Evolutionary conservation across 768 basidiomycete genomes (phyloP), one percentile per base, ranked within the genome.

Genomic region (Paxillus ammoniavirescens): DNA sequence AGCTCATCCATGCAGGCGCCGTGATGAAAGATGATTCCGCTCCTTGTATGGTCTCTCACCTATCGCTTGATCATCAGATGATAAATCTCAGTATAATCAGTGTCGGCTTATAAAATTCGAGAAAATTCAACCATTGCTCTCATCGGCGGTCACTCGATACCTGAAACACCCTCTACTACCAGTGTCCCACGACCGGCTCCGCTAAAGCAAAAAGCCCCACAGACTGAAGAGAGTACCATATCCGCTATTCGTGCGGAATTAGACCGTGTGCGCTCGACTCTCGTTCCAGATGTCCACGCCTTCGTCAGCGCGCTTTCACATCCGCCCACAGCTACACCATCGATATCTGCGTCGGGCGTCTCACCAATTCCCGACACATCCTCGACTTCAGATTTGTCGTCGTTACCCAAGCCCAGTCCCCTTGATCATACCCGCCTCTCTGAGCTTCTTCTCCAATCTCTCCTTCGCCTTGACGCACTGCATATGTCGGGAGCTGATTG

Each of bases 1-100:
- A 93, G 68, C 80, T 98, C 64, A 84, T 98, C 58, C 86, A 89
- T 73, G 83, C 88, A 43, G 96, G 96, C 37, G 93, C 91, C 2
- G 82, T 97, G 69, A 88, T 98, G 81, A 88, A 86, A 60, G 92
- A 96, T 66, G 86, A 93, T 66, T 66, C 73, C 53, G 80, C 82
- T 8, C 80, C 86, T 43, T 72, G 86, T 89, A 57, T 59, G 73
- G 80, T 66, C 38, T 54, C 14, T 40, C 30, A 40, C 18, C 45
- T 17, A 53, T 2, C 41, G 44, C 15, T 44, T 40, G 5, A n/a
- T 52, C 13, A 3, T 28, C 50, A 50, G 18, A 33, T 30, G 28
- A 45, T 18, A 31, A 17, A 8, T 21, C n/a, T 8, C 35, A 45
- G 18, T 26, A 17, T 35, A 31, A 18, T 37, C 60, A 86, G 85